These are phyloP conservation scores for Phytophthora hybrid DNA, from an alignment of 352 stramenopile genomes.

Conservation along the genomic window DNA sequence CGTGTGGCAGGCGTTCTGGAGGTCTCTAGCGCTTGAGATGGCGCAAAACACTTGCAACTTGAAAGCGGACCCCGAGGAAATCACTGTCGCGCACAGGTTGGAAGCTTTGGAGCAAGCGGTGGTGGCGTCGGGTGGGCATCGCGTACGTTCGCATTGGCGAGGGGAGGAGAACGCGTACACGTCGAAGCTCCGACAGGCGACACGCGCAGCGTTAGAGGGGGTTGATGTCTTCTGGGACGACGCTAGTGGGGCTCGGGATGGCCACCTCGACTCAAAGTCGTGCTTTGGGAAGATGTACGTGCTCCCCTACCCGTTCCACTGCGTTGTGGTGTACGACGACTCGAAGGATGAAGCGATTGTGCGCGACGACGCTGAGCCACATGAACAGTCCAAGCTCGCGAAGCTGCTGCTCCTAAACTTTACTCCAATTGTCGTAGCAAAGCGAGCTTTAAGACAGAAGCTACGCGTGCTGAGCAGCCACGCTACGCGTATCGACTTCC, in stretches of 20 bases:
- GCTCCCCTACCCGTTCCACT: not conserved
- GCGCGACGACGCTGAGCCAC: not conserved
- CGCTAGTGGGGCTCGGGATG: not conserved
- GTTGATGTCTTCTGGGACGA: not conserved
- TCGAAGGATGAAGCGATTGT: not conserved
- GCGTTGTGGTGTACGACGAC: conserved; percentile 1
- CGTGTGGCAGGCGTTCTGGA: not conserved
- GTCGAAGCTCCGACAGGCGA: not conserved
- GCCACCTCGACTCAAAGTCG: not conserved
- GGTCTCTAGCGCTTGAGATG: not conserved
- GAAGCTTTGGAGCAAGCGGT: not conserved
- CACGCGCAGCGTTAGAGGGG: not conserved
- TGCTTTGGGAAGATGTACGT: conserved; percentile 3
- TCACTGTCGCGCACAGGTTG: not conserved
- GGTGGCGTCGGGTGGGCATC: not conserved
- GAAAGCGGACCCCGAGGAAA: not conserved
- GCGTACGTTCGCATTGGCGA: not conserved
- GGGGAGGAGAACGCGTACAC: not conserved
- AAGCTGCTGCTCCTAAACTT: not conserved
- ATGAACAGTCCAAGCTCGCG: not conserved
- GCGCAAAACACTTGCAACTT: not conserved
- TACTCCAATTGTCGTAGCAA: not conserved
- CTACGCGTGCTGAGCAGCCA: not conserved
- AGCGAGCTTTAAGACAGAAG: not conserved
- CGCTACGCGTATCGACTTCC: not conserved